Evolutionary conservation across 257 asterid species (phyloP).

Genomic region (Solanum bulbocastanum): DNA sequence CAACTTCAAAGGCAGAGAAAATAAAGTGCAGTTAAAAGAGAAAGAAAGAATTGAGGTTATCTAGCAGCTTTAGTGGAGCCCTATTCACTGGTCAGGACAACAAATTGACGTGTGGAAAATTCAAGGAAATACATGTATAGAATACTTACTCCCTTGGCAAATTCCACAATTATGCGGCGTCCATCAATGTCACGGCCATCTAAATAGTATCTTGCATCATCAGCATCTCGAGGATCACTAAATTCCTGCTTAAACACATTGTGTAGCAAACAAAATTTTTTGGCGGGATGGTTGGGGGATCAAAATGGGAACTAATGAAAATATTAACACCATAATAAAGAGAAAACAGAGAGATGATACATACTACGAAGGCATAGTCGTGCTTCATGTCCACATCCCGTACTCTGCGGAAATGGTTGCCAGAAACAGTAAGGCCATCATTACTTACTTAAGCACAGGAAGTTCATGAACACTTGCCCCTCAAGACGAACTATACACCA

Average conservation of each 20-base stretch:
- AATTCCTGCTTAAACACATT: constrained; percentile 50
- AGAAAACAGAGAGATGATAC: constrained; percentile 20
- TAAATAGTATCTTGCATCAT: constrained; percentile 74
- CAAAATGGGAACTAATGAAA: not conserved
- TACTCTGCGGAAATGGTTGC: constrained; percentile 99
- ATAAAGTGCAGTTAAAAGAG: not conserved
- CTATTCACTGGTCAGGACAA: not conserved
- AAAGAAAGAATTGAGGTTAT: not conserved
- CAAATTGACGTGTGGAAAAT: not conserved
- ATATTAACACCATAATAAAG: not conserved
- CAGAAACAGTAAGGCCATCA: constrained; percentile 99
- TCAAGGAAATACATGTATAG: not conserved
- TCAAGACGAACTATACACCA: constrained; percentile 98
- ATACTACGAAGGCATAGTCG: constrained; percentile 96
- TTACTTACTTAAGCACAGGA: constrained; percentile 75
- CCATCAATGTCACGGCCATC: constrained; percentile 97
- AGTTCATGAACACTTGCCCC: constrained; percentile 87
- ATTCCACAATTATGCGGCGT: constrained; percentile 79
- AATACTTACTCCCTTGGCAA: constrained; percentile 84
- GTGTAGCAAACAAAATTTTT: constrained; percentile 13
- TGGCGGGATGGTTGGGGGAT: not conserved
- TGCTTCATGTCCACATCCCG: constrained; percentile 99
- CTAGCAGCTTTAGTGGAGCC: not conserved
- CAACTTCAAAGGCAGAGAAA: not conserved
- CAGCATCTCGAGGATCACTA: constrained; percentile 95